phyloP scores from a whole-genome alignment of 2,329 filamentous ascomycete species.

The Arthrobotrys conoides region DNA sequence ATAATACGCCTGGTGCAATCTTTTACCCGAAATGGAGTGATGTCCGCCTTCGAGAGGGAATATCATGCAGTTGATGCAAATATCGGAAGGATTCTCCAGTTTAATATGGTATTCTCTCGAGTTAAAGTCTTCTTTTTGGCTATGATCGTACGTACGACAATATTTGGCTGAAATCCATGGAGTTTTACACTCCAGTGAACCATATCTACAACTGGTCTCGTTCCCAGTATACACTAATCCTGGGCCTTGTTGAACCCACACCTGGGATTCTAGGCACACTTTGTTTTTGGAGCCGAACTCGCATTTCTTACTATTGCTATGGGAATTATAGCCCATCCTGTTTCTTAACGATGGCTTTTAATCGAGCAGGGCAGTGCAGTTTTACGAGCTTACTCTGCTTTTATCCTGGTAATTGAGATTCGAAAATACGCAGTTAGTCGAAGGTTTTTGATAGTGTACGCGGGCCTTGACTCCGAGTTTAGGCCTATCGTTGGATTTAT shows the following conservation, averaged over 20 bases:
- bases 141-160: no score
- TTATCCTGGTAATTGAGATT: not conserved
- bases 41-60: not conserved
- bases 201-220: no score
- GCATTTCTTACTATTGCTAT: not conserved
- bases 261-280: not conserved
- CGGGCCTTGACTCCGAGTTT: conserved; percentile 7
- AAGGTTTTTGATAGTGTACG: not conserved
- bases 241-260: not conserved
- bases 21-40: not conserved
- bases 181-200: no score
- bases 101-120: no score
- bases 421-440: not conserved
- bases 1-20: not conserved
- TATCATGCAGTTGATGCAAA: conserved; percentile 4
- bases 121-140: no score
- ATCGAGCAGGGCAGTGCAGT: not conserved
- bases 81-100: not conserved
- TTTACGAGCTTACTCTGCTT: not conserved
- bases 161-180: no score
- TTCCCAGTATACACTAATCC: no score
- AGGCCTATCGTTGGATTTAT: not conserved
- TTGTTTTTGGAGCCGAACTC: conserved; percentile 12
- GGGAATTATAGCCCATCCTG: not conserved
- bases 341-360: not conserved